Evolutionary conservation across 2,329 filamentous ascomycete genomes (phyloP).

Genomic region (Cordyceps militaris): DNA sequence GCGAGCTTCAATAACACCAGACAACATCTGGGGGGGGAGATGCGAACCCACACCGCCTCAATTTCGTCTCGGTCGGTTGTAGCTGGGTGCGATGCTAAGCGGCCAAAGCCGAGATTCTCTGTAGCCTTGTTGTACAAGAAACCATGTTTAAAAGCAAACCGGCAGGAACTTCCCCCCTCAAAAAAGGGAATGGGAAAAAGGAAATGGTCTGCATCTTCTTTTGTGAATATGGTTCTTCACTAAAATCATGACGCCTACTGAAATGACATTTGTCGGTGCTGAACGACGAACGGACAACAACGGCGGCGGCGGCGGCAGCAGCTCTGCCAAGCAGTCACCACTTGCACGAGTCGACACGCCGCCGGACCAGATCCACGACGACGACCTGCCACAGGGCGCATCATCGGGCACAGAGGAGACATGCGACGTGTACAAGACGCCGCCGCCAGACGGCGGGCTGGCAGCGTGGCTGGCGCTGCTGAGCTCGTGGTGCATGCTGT

Average conservation of each 20-base stretch:
- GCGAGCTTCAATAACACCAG: too few species aligned
- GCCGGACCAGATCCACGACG: too few species aligned
- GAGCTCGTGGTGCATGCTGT: constrained; percentile 26
- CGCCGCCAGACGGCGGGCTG: constrained; percentile 40
- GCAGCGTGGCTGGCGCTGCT: constrained; percentile 45
- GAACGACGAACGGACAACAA: background rate
- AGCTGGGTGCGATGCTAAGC: constrained; percentile 9
- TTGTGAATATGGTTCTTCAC: background rate
- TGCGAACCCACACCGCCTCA: too few species aligned
- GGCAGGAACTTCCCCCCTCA: too few species aligned
- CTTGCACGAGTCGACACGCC: background rate
- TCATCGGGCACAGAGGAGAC: too few species aligned
- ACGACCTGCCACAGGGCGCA: constrained; percentile 8
- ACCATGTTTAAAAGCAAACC: background rate
- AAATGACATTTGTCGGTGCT: background rate
- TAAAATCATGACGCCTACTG: background rate
- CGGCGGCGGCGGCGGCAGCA: background rate
- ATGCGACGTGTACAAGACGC: background rate
- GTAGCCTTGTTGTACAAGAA: background rate
- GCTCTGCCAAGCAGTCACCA: background rate
- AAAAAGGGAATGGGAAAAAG: background rate
- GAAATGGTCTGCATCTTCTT: background rate
- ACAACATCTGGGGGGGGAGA: too few species aligned
- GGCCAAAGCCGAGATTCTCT: constrained; percentile 1
- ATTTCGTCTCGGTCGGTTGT: background rate